Conservation (phyloP, 1,284 basidiomycete species). For the Bjerkandera adusta region DNA sequence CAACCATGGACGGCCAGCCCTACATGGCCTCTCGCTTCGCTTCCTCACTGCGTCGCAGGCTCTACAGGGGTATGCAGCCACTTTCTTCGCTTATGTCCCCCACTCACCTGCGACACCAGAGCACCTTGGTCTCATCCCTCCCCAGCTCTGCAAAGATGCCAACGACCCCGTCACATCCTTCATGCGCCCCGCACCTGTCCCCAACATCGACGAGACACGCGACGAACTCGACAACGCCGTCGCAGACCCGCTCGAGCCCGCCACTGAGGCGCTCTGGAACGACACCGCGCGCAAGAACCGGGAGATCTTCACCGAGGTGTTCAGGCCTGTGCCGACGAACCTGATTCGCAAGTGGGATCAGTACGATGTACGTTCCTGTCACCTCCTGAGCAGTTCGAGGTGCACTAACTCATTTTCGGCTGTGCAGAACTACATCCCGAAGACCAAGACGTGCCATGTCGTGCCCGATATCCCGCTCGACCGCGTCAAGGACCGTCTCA, state of each 20-base stretch:
- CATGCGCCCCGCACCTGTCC: conserved; percentile 79
- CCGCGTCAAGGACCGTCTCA: conserved; percentile 73
- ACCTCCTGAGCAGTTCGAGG: background rate
- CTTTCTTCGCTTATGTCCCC: background rate
- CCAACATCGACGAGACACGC: conserved; percentile 65
- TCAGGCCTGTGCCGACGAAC: conserved; percentile 82
- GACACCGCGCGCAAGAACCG: conserved; percentile 78
- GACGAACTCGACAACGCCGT: conserved; percentile 64
- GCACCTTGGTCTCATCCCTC: conserved; percentile 81
- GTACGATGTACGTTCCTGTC: conserved; percentile 63
- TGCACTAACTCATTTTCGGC: conserved; percentile 5
- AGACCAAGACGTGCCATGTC: conserved; percentile 82
- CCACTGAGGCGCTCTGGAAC: conserved; percentile 62
- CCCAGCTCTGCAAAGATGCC: conserved; percentile 45
- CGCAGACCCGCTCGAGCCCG: conserved; percentile 75
- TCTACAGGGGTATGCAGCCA: conserved; percentile 59
- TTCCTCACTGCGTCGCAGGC: conserved; percentile 69
- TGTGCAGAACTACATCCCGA: conserved; percentile 64
- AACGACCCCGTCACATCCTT: conserved; percentile 49
- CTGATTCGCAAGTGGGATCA: conserved; percentile 73
- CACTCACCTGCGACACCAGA: conserved; percentile 46
- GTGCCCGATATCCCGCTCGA: conserved; percentile 60
- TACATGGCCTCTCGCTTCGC: conserved; percentile 76
- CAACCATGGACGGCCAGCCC: conserved; percentile 76
- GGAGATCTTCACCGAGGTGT: conserved; percentile 80